Evolutionary conservation across 768 basidiomycete genomes (phyloP).

Genomic region (Ramaria rubella): DNA sequence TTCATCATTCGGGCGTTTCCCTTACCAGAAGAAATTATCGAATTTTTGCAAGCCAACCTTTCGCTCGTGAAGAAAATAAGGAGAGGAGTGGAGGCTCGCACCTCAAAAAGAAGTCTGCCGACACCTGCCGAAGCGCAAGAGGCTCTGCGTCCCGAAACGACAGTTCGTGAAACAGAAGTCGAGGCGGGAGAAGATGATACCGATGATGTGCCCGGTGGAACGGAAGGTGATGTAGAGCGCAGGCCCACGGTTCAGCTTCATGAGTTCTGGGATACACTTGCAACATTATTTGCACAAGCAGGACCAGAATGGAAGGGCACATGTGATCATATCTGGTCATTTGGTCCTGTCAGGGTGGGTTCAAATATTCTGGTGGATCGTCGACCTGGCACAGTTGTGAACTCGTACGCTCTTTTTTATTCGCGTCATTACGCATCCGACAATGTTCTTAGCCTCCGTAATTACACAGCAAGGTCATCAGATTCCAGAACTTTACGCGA

Average conservation of each 20-base stretch:
- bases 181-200: conserved; percentile 27
- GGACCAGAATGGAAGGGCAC: conserved; percentile 77
- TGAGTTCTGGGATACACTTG: conserved; percentile 74
- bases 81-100: conserved; percentile 35
- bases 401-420: conserved; percentile 45
- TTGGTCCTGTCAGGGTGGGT: conserved; percentile 84
- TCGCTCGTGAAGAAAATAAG: conserved; percentile 55
- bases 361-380: conserved; percentile 81
- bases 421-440: neutral
- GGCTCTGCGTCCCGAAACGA: neutral
- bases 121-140: neutral
- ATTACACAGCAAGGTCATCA: neutral
- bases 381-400: conserved; percentile 37
- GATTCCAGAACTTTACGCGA: conserved; percentile 28
- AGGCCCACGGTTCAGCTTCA: conserved; percentile 62
- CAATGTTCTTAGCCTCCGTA: neutral
- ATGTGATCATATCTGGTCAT: conserved; percentile 74
- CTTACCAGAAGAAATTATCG: conserved; percentile 60
- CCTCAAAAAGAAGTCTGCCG: neutral
- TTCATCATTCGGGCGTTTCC: conserved; percentile 83
- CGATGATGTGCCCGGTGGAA: conserved; percentile 36
- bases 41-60: conserved; percentile 74
- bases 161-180: conserved; percentile 24
- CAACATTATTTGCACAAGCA: conserved; percentile 53
- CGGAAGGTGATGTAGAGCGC: conserved; percentile 52